Evolutionary conservation across 768 basidiomycete genomes (phyloP), one percentile per base, ranked within the genome.

Genomic region (Kwoniella botswanensis): DNA sequence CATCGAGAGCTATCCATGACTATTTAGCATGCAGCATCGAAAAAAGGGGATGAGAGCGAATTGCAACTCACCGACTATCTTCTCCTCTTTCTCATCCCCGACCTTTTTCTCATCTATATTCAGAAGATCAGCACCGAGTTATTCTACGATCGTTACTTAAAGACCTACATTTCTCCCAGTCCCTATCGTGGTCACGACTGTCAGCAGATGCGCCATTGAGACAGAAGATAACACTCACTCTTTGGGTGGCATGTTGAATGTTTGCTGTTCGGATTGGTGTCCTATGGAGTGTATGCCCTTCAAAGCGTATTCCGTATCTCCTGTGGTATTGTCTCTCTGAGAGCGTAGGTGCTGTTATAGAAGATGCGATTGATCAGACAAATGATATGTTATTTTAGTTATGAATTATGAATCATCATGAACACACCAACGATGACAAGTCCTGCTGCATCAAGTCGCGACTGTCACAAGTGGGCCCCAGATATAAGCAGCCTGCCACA

Each of bases 131-230:
- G 61, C 58, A 64, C 24, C 60, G 10, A 11, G 15, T n/a, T 12
- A 17, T 58, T 6, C 52, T 13, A 46, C 21, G 18, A 10, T 18
- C 43, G 12, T 10, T 13, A 75, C 24, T 15, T 21, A 4, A 21
- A 10, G 17, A 70, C 74, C 84, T 88, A 96, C 95, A 98, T 85
- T 98, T 98, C 85, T 99, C 96, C 96, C 96, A 98, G 84, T 99
- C 93, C 77, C 95, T 98, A 79, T 18, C 7, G 63, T 42, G 17
- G 17, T 11, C 24, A 69, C 22, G 67, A 17, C 7, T 9, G 6
- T 76, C 67, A 76, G 74, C 68, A 35, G 7, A 6, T 35, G n/a
- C 24, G 21, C 57, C 13, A 52, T 26, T 13, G 17, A 26, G 15
- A 10, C 22, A 18, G 7, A 21, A 0, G 5, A 9, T 17, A 12